These are phyloP conservation scores for Ilex paraguariensis DNA, from an alignment of 305 asterid species.

Conservation along the genomic window DNA sequence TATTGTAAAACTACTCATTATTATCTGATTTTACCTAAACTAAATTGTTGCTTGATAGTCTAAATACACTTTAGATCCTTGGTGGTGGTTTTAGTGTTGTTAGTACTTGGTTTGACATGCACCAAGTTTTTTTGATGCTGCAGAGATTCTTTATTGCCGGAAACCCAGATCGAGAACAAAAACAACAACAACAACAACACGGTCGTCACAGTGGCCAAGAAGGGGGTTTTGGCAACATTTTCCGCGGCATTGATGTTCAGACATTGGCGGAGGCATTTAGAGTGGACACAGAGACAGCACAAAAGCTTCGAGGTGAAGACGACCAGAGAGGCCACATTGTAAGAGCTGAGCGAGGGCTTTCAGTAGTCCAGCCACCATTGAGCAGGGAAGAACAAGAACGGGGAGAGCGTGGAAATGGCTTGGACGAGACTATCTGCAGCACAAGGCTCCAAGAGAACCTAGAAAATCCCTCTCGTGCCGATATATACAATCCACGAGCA, in stretches of 20 bases:
- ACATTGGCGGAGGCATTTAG: constrained; percentile 39
- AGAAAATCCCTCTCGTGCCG: constrained; percentile 57
- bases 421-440: constrained; percentile 42
- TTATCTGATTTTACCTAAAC: neutral
- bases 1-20: constrained; percentile 25
- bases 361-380: constrained; percentile 38
- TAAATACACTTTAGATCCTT: too few relatives aligned
- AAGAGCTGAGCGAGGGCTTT: constrained; percentile 24
- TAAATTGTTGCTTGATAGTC: too few relatives aligned
- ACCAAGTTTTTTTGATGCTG: neutral
- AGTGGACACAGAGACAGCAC: constrained; percentile 47
- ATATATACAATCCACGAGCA: constrained; percentile 59
- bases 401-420: constrained; percentile 19
- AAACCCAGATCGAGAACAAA: constrained; percentile 22
- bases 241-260: constrained; percentile 34
- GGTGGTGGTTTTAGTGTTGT: too few relatives aligned
- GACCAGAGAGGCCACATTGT: constrained; percentile 60
- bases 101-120: too few relatives aligned
- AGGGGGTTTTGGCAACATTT: constrained; percentile 35
- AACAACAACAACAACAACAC: constrained; percentile 11
- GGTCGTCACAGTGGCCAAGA: constrained; percentile 6
- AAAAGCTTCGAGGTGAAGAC: constrained; percentile 30
- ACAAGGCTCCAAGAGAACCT: constrained; percentile 47
- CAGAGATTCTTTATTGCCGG: constrained; percentile 65
- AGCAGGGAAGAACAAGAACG: constrained; percentile 6